Percentiles rank a stretch among this genome's conserved stretches.
Conservation (phyloP, 257 asterid genomes). For the Salvia splendens region DNA sequence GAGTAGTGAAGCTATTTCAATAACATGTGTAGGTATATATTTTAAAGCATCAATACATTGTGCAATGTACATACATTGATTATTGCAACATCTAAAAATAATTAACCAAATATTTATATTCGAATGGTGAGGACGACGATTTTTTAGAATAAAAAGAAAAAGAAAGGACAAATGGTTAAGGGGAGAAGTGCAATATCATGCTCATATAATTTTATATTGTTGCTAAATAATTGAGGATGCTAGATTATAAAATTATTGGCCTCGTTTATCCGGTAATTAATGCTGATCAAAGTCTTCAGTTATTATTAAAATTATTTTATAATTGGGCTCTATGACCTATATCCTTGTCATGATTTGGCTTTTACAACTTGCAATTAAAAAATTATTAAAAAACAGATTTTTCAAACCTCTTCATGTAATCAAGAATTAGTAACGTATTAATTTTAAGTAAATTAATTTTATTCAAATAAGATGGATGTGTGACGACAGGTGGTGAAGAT, state of each 20-base stretch:
- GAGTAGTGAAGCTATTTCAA: not conserved
- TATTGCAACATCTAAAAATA: not conserved
- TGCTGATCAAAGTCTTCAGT: not conserved
- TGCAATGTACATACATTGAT: not conserved
- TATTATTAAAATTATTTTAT: conserved; percentile 16
- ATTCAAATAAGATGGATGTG: too few species aligned
- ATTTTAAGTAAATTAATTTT: too few species aligned
- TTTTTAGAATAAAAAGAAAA: not conserved
- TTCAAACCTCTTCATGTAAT: conserved; percentile 6
- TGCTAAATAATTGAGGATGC: conserved; percentile 10
- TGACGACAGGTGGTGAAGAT: too few species aligned
- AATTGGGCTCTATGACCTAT: conserved; percentile 7
- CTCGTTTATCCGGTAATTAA: not conserved
- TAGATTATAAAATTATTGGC: not conserved
- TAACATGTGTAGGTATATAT: not conserved
- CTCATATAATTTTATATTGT: conserved; percentile 1
- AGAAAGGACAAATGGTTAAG: not conserved
- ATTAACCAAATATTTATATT: not conserved
- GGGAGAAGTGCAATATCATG: conserved; percentile 25
- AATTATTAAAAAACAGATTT: too few species aligned
- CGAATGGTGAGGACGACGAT: not conserved
- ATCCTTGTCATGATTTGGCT: conserved; percentile 14
- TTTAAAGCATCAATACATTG: too few species aligned
- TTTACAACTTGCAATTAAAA: conserved; percentile 23
- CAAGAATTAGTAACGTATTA: conserved; percentile 4